A percentile compares a stretch with the other conserved stretches of the same genome.
These are phyloP conservation scores for Botrytis fragariae DNA, from an alignment of 2,329 filamentous ascomycete genomes.

Conservation along the genomic window DNA sequence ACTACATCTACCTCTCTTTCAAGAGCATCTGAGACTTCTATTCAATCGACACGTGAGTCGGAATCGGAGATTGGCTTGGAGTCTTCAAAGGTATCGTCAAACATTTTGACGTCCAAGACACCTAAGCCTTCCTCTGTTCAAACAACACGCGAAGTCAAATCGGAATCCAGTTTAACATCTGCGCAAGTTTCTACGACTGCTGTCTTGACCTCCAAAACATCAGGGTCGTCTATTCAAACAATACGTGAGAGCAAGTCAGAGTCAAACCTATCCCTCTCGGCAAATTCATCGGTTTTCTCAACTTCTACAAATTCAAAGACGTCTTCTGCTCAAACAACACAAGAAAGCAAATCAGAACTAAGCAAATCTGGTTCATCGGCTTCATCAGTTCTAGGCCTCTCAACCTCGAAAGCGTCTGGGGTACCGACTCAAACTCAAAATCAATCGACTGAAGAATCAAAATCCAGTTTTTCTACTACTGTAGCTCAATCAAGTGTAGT, in stretches of 20 bases:
- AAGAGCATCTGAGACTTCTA: not conserved
- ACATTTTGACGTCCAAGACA: not conserved
- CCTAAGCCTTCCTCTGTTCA: not conserved
- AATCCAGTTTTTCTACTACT: not conserved
- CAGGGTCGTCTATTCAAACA: not conserved
- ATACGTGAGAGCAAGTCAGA: not conserved
- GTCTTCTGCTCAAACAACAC: not conserved
- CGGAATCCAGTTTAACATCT: not conserved
- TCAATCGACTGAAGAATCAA: not conserved
- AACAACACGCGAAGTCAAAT: not conserved
- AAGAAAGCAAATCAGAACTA: not conserved
- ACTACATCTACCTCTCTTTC: not conserved
- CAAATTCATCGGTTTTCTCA: not conserved
- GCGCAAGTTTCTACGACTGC: not conserved
- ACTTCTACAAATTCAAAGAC: not conserved
- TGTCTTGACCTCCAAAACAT: not conserved
- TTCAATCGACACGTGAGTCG: not conserved
- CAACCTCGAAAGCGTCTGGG: not conserved
- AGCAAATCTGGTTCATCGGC: not conserved
- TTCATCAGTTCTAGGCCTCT: not conserved
- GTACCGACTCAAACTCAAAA: not conserved
- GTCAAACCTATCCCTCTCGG: not conserved
- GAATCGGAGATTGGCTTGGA: not conserved
- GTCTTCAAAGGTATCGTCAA: not conserved
- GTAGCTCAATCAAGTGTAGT: not conserved